A percentile compares a stretch with the other conserved stretches of the same genome.
phyloP scores from a whole-genome alignment of 805 yeast genomes.

The Metschnikowia drakensbergensis region DNA sequence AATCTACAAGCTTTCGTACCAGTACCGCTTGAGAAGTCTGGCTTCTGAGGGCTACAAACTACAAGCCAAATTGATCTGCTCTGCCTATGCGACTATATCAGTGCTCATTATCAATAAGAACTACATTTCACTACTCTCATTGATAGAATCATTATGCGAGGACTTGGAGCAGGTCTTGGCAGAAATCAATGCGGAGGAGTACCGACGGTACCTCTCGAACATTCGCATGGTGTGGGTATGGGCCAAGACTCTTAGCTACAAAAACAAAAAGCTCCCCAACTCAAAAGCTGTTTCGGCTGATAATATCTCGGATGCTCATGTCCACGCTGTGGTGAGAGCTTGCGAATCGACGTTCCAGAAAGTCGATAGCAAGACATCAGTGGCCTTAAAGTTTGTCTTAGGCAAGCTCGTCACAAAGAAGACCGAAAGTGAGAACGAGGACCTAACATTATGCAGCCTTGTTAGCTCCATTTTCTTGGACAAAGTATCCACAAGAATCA shows the following conservation, averaged over 20 bases:
- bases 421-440: neutral
- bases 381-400: slow-evolving; percentile 2
- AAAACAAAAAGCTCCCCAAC: neutral
- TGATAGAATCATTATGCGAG: slow-evolving; percentile 21
- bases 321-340: slow-evolving; percentile 1
- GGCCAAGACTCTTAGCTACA: slow-evolving; percentile 7
- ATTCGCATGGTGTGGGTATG: slow-evolving; percentile 20
- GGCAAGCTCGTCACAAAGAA: neutral
- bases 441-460: slow-evolving; percentile 15
- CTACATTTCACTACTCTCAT: slow-evolving; percentile 25
- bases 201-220: slow-evolving; percentile 19
- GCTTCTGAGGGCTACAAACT: slow-evolving; percentile 12
- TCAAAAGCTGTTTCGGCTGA: neutral
- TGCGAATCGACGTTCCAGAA: neutral
- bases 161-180: slow-evolving; percentile 2
- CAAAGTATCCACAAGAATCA: slow-evolving; percentile 26
- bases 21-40: slow-evolving; percentile 23
- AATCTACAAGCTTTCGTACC: slow-evolving; percentile 41
- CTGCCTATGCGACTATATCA: slow-evolving; percentile 33
- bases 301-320: neutral
- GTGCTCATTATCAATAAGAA: slow-evolving; percentile 29
- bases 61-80: slow-evolving; percentile 23
- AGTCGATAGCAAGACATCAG: slow-evolving; percentile 1
- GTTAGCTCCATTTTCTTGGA: slow-evolving; percentile 17
- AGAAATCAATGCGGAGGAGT: neutral